Evolutionary conservation across 2,329 filamentous ascomycete genomes (phyloP), one percentile per base, ranked within the genome.

Genomic region (Fusarium longipes): DNA sequence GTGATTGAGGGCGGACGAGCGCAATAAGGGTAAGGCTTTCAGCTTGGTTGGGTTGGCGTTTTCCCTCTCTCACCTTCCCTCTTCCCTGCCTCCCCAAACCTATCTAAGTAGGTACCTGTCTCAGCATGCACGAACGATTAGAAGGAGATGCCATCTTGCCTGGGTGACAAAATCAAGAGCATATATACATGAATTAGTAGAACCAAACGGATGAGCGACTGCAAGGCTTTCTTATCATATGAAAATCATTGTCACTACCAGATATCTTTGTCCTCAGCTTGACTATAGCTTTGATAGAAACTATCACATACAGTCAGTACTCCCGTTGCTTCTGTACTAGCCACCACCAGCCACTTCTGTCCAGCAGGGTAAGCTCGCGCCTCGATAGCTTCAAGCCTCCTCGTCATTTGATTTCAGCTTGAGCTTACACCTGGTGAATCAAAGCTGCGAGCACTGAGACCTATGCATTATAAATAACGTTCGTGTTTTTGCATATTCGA

Each of bases 401-500:
- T 35, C 45, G 30, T 43, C 36, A 44, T 62, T 15, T 12, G 14
- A 33, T 42, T 62, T 15, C 10, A 47, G 11, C 8, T 38, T 42
- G 15, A 40, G 49, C 55, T 47, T 39, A 12, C 20, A 27, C 8
- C 17, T 10, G 18, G 36, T n/a, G 20, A 18, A 33, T 33, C 15
- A 24, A 15, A 24, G 29, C 44, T 33, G 8, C 8, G 10, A 47
- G 22, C 27, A 27, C 27, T 27, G 27, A 27, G 8, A 27, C 27
- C 27, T 7, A 27, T 27, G 14, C 22, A 27, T 6, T 32, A 17
- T 9, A 42, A 11, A 29, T 22, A 27, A 40, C 42, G 47, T 36
- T 29, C 11, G 30, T 64, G 50, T 59, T 56, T 50, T 70, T 66
- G 35, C 54, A 53, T 43, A 66, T 70, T 60, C 48, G 40, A 62